Evolutionary conservation across 257 asterid genomes (phyloP).

Genomic region (Solanum rostratum): DNA sequence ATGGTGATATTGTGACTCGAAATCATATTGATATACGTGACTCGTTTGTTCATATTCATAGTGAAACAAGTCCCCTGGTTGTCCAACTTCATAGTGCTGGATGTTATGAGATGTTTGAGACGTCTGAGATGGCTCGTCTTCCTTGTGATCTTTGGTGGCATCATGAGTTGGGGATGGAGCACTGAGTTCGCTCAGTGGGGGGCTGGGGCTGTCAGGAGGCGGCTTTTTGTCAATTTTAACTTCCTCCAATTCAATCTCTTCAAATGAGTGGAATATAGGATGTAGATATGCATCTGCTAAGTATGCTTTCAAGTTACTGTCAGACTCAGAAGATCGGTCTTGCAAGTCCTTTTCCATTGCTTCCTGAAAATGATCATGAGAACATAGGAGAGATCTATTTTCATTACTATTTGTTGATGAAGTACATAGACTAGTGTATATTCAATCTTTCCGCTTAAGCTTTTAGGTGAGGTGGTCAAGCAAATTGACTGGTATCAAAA

Average conservation of each 20-base stretch:
- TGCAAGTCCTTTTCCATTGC: conserved; percentile 72
- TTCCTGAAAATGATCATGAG: conserved; percentile 43
- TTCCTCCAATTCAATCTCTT: conserved; percentile 61
- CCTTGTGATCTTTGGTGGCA: conserved; percentile 8
- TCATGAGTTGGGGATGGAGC: conserved; percentile 40
- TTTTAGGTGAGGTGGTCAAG: neutral
- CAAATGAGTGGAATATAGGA: conserved; percentile 80
- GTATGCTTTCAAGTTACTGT: conserved; percentile 41
- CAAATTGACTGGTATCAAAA: neutral
- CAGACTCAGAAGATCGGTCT: conserved; percentile 43
- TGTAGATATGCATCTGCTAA: conserved; percentile 90
- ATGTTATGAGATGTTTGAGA: conserved; percentile 5
- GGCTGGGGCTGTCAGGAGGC: conserved; percentile 10
- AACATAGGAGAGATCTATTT: neutral
- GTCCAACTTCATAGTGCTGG: conserved; percentile 42
- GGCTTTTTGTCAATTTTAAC: conserved; percentile 39
- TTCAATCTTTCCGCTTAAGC: neutral
- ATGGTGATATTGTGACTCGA: conserved; percentile 25
- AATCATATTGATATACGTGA: conserved; percentile 14
- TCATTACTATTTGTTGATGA: neutral
- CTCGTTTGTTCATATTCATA: conserved; percentile 10
- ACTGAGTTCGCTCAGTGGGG: conserved; percentile 35
- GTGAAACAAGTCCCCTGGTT: conserved; percentile 23
- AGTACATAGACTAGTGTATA: neutral
- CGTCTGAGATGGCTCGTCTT: conserved; percentile 24